phyloP scores from a whole-genome alignment of 495 filamentous ascomycete species.

The Melanomma pulvis-pyrius region DNA sequence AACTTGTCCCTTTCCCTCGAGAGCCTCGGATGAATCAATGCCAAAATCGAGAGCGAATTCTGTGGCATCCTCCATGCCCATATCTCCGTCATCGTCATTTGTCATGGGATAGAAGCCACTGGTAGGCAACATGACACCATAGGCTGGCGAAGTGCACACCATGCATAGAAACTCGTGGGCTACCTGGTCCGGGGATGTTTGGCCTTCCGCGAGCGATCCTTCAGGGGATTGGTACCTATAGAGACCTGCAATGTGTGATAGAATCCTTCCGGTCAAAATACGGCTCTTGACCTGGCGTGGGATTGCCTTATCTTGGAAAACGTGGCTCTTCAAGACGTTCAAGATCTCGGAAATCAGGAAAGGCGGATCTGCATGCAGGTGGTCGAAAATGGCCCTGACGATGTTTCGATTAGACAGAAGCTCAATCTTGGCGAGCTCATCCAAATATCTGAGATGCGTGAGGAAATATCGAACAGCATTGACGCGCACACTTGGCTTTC shows the following conservation, averaged over 20 bases:
- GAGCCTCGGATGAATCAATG: slow-evolving; percentile 61
- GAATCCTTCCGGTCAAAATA: slow-evolving; percentile 69
- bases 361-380: slow-evolving; percentile 71
- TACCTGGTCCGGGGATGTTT: slow-evolving; percentile 55
- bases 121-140: slow-evolving; percentile 69
- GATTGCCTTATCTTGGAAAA: slow-evolving; percentile 71
- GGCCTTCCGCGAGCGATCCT: slow-evolving; percentile 43
- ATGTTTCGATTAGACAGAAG: slow-evolving; percentile 73
- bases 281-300: slow-evolving; percentile 69
- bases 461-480: slow-evolving; percentile 77
- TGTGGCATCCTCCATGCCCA: slow-evolving; percentile 44
- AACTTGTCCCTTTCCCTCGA: slow-evolving; percentile 56
- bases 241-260: slow-evolving; percentile 70
- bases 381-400: slow-evolving; percentile 56
- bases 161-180: slow-evolving; percentile 72
- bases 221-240: slow-evolving; percentile 56
- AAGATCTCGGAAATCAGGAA: slow-evolving; percentile 71
- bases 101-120: slow-evolving; percentile 75
- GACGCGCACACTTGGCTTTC: slow-evolving; percentile 71
- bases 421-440: slow-evolving; percentile 69
- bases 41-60: slow-evolving; percentile 61
- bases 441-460: slow-evolving; percentile 69
- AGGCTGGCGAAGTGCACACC: slow-evolving; percentile 69
- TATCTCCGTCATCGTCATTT: slow-evolving; percentile 50
- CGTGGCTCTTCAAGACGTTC: slow-evolving; percentile 61